Evolutionary conservation across 768 basidiomycete species (phyloP), one percentile per base, ranked within the genome.

Genomic region (Amanita phalloides): DNA sequence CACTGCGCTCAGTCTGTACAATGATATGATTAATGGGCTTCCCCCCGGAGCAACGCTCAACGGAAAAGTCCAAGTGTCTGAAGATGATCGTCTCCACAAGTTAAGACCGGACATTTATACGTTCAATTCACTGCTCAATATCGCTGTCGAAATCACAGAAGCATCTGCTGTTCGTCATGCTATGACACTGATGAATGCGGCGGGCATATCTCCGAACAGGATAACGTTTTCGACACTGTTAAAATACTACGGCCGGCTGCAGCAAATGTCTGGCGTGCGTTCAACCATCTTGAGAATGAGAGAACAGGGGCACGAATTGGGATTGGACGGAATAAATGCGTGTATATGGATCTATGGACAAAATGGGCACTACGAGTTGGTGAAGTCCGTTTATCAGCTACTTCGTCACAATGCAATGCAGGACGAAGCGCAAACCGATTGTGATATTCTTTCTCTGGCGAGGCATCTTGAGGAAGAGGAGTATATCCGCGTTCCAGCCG

Each of bases 261-360:
- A 68, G 14, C 71, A 81, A 38, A 61, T 85, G 7, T 55, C 64
- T 2, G 78, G 76, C 14, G 70, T 90, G 42, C 78, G 82, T 42
- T 68, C 74, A 3, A 78, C 75, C 5, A 56, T 90, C 6, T 57
- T 62, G 41, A 74, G 68, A 59, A 78, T 90, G 69, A 64, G 67
- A 45, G 66, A 74, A 33, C 73, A 78, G 37, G 68, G 64, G 25
- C 49, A 78, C 45, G 71, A 76, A 36, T 60, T 90, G 13, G 78
- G 79, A 6, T 56, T 86, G 20, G 83, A 84, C 49, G 84, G 82
- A 9, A 59, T 84, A 57, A 91, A 90, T 59, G 73, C 78, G 6
- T 79, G 77, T 58, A 67, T 92, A 7, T 85, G 80, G 81, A 82
- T 83, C 0, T 90, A 77, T 63, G 76, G 75, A 14, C 68, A 68